phyloP scores from a whole-genome alignment of 768 basidiomycete species.

The Termitomyces heimii region DNA sequence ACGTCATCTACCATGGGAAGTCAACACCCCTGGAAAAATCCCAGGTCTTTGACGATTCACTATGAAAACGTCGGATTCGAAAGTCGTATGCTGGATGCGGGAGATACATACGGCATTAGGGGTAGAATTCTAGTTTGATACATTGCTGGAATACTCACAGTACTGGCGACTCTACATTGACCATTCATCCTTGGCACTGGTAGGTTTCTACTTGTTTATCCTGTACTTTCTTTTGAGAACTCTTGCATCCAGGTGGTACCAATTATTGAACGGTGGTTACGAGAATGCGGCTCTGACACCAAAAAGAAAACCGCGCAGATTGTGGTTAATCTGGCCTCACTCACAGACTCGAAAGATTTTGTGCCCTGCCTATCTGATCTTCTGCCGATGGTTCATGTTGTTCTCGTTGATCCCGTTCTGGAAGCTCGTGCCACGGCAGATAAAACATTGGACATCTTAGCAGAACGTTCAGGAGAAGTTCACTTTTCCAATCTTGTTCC shows the following conservation, averaged over 20 bases:
- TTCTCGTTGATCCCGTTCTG: constrained; percentile 95
- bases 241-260: constrained; percentile 72
- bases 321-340: constrained; percentile 91
- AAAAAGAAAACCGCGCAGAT: constrained; percentile 97
- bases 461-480: constrained; percentile 89
- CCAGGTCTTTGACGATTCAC: constrained; percentile 53
- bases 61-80: constrained; percentile 20
- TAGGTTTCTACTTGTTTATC: constrained; percentile 28
- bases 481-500: constrained; percentile 96
- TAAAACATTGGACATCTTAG: constrained; percentile 92
- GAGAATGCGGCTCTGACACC: constrained; percentile 87
- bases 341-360: constrained; percentile 88
- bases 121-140: too few relatives aligned
- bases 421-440: constrained; percentile 97
- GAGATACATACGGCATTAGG: constrained; percentile 60
- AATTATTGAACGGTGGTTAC: constrained; percentile 88
- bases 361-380: constrained; percentile 89
- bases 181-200: constrained; percentile 90
- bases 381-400: constrained; percentile 85
- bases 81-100: not conserved
- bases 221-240: not conserved
- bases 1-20: constrained; percentile 73
- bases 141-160: too few relatives aligned
- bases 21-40: constrained; percentile 60
- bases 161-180: too few relatives aligned